Percentiles rank a stretch among this genome's conserved stretches.
Conservation (phyloP, 108 stramenopile species). For the Poteriospumella lacustris region DNA sequence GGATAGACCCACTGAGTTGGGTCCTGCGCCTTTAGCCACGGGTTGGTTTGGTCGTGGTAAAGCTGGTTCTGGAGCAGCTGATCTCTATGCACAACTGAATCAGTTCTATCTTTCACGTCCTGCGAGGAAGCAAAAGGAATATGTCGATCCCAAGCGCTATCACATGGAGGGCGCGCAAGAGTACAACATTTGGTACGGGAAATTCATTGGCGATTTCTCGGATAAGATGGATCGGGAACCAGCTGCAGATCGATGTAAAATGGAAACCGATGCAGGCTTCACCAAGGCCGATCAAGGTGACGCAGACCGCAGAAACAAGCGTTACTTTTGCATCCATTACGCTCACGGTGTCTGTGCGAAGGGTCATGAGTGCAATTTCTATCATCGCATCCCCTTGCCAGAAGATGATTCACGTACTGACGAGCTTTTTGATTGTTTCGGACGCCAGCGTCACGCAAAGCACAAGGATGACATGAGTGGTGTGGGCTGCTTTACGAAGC, state of each 20-base stretch:
- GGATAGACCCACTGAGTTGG: conserved; percentile 49
- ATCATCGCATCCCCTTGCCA: conserved; percentile 44
- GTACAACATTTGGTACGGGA: conserved; percentile 53
- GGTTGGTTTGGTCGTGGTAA: conserved; percentile 55
- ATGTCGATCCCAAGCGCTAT: conserved; percentile 30
- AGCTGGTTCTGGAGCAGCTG: conserved; percentile 24
- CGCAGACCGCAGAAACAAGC: not conserved
- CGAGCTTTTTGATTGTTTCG: conserved; percentile 46
- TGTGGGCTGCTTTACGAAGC: conserved; percentile 38
- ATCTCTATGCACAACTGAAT: conserved; percentile 31
- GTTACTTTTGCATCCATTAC: conserved; percentile 46
- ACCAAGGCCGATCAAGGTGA: conserved; percentile 43
- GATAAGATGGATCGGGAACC: conserved; percentile 32
- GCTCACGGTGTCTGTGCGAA: conserved; percentile 43
- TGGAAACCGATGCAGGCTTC: conserved; percentile 45
- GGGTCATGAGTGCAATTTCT: conserved; percentile 42
- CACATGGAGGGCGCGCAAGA: conserved; percentile 45
- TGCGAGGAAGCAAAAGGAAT: conserved; percentile 38
- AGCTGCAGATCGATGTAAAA: conserved; percentile 39
- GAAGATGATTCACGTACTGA: conserved; percentile 35
- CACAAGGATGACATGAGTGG: conserved; percentile 53
- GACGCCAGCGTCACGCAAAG: conserved; percentile 44
- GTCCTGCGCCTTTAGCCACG: conserved; percentile 41
- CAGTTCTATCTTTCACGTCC: conserved; percentile 40
- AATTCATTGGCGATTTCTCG: conserved; percentile 45